Evolutionary conservation across 108 stramenopile genomes (phyloP), one percentile per base, ranked within the genome.

Genomic region (Aurantiochytrium sp.): DNA sequence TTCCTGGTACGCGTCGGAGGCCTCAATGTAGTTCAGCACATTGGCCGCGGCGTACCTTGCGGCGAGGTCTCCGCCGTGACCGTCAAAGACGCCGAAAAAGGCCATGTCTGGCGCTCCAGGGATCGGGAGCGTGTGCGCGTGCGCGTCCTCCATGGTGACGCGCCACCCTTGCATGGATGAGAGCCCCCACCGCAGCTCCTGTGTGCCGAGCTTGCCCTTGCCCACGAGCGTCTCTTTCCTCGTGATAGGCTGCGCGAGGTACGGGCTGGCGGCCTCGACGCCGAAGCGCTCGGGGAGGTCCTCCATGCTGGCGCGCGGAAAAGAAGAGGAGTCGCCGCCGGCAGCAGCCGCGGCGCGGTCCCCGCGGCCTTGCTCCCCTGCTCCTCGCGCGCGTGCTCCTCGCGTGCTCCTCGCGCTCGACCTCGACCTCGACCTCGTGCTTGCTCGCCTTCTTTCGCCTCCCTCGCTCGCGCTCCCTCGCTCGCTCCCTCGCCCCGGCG

Each of bases 111-210:
- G 23, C 14, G 55, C 8, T 5, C 25, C 45, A 8, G 29, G 23
- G 5, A 57, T 42, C 10, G 42, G 88, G 0, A 88, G 88, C 4
- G 28, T 5, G 42, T 51, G 23, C 4, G 45, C 58, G 58, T 87
- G 87, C 29, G 89, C 87, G 45, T 90, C 89, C 57, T 90, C 76
- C 76, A 83, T 83, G 49, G 76, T 60, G 35, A 90, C 89, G 60
- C 89, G 73, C 89, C 89, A 90, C 25, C 89, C 89, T 47, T 90
- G 89, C 88, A 90, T 90, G 73, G 89, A 90, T 0, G 18, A 25
- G 16, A 90, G 88, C 49, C 76, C 76, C 76, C 76, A 83, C 14
- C 76, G 45, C 16, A 83, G 45, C 45, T 83, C 76, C 45, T 12
- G 1, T 1, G 16, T 0, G n/a, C 25, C 51, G 28, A 83, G 23